These are phyloP conservation scores for Carex cristatella DNA, from an alignment of 176 grass and related monocot genomes.

Conservation along the genomic window DNA sequence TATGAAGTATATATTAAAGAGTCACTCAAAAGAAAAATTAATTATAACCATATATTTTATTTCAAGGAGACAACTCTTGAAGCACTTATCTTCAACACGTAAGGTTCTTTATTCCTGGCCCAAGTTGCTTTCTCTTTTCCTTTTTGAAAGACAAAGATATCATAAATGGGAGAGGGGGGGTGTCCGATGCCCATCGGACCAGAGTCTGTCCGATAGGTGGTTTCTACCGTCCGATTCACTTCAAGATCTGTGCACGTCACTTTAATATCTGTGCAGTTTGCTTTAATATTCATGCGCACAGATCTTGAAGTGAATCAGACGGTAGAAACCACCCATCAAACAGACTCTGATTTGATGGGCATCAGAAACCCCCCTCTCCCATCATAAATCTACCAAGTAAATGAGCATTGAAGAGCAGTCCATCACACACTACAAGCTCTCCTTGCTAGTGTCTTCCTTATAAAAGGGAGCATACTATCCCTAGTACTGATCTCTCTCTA, in stretches of 20 bases:
- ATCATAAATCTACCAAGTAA: not conserved
- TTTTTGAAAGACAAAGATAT: not conserved
- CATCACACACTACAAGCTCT: not conserved
- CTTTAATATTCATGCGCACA: no score
- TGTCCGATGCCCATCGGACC: no score
- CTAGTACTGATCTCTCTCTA: not conserved
- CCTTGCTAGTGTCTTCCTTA: not conserved
- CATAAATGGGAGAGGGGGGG: not conserved
- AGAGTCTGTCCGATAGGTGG: no score
- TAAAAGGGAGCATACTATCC: not conserved
- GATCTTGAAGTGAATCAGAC: no score
- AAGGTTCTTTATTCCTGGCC: not conserved
- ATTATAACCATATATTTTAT: not conserved
- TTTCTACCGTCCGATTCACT: no score
- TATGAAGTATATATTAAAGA: not conserved
- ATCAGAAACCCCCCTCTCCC: no score
- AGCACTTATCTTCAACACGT: not conserved
- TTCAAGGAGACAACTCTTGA: not conserved
- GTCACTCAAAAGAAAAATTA: not conserved
- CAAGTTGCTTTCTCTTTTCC: not conserved
- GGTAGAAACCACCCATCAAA: no score
- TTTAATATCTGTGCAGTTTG: no score
- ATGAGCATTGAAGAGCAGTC: not conserved
- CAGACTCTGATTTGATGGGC: no score
- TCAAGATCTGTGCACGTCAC: no score